Conservation (phyloP, 1,284 basidiomycete species). For the Pterulicium gracile region DNA sequence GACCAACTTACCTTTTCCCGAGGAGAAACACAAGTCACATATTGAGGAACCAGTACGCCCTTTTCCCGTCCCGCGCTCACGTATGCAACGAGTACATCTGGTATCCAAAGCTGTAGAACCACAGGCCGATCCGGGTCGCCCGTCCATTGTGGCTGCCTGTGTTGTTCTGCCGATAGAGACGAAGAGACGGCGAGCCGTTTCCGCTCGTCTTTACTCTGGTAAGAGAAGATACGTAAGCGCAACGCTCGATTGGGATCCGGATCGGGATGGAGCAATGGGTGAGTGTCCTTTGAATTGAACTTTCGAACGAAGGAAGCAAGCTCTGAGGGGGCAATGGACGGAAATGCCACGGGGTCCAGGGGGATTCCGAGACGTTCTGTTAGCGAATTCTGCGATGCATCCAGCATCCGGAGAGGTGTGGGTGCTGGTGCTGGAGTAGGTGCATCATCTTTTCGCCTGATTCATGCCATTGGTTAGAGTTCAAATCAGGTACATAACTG, state of each 20-base stretch:
- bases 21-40: constrained; percentile 51
- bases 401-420: constrained; percentile 2
- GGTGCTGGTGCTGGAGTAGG: constrained; percentile 7
- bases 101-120: constrained; percentile 43
- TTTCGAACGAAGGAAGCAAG: background rate
- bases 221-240: background rate
- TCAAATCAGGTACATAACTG: too few relatives aligned
- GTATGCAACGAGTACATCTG: constrained; percentile 50
- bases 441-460: background rate
- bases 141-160: background rate
- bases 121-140: constrained; percentile 19
- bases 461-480: too few relatives aligned
- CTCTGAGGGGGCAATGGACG: background rate
- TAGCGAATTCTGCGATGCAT: background rate
- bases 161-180: too few relatives aligned
- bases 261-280: background rate
- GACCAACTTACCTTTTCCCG: constrained; percentile 43
- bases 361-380: background rate
- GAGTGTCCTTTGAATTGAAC: background rate
- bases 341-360: background rate
- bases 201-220: background rate
- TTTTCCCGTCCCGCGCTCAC: constrained; percentile 31
- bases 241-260: background rate
- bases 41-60: constrained; percentile 38
- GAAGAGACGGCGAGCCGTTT: too few relatives aligned